These are phyloP conservation scores for Pythium vanterpoolii DNA, from an alignment of 352 stramenopile genomes.

Conservation along the genomic window DNA sequence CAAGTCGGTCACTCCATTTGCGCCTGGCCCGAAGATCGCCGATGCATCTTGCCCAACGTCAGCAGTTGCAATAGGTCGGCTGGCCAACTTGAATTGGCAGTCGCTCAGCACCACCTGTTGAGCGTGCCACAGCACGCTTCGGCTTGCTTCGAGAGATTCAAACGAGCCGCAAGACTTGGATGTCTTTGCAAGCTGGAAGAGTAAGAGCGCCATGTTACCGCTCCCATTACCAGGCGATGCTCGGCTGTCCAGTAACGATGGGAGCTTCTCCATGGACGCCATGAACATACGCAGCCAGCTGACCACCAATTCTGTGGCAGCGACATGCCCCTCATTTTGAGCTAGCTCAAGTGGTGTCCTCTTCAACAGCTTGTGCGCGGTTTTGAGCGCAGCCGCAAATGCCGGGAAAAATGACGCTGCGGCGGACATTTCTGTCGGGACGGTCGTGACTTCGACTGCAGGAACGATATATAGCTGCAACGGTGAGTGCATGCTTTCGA, in stretches of 20 bases:
- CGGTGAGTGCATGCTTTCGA: not conserved
- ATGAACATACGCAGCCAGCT: constrained; percentile 56
- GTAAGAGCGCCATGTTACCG: constrained; percentile 49
- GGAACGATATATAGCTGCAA: not conserved
- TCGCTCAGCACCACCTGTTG: constrained; percentile 42
- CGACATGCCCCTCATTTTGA: constrained; percentile 4
- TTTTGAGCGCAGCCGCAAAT: constrained; percentile 22
- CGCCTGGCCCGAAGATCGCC: constrained; percentile 24
- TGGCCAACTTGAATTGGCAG: constrained; percentile 41
- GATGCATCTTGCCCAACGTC: constrained; percentile 33
- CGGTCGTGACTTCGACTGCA: not conserved
- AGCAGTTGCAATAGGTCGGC: constrained; percentile 39
- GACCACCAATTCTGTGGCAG: constrained; percentile 39
- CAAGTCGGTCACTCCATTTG: constrained; percentile 16
- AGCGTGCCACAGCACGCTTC: constrained; percentile 31
- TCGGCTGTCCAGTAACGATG: constrained; percentile 64
- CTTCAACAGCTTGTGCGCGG: constrained; percentile 21
- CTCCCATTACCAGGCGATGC: constrained; percentile 53
- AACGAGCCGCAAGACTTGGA: constrained; percentile 39
- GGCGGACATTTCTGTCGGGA: not conserved
- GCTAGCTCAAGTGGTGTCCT: constrained; percentile 1
- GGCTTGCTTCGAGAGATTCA: constrained; percentile 21
- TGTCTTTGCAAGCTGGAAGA: constrained; percentile 65
- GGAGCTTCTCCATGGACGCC: constrained; percentile 37
- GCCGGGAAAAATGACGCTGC: constrained; percentile 14